Evolutionary conservation across 148 eudicot species (phyloP), one percentile per base, ranked within the genome.

Genomic region (Heliamphora exappendiculata): DNA sequence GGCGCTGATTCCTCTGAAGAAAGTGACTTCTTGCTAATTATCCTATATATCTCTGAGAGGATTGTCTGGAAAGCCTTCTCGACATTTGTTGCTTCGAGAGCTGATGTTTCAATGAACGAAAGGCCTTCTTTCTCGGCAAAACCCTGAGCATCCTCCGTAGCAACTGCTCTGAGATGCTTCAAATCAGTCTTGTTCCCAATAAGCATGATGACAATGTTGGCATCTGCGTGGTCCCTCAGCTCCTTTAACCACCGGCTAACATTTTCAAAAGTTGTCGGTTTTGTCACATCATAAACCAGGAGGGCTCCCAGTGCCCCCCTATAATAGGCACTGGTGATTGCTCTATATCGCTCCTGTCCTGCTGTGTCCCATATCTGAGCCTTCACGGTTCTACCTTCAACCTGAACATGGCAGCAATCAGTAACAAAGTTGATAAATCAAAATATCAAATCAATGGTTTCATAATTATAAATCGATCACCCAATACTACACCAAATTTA

Each of bases 291-390:
- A 49, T 82, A 87, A 0, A 87, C 87, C 71, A 87, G 63, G 33
- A 87, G 87, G 0, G 89, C 89, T 14, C 95, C 97, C 6, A 86
- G 89, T 2, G 97, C 94, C n/a, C 97, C 94, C 74, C 97, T 83
- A 74, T 91, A 91, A 67, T 91, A 89, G 14, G 97, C 97, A 58
- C 92, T 89, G 28, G 97, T 91, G 75, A 91, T 91, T 58, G 97
- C 97, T 76, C 97, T 81, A 77, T 90, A 91, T 78, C 93, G 80
- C 67, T 89, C 97, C 83, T 91, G 97, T 6, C 97, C 97, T 0
- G 89, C 89, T 7, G 87, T 87, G 82, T 87, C 89, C 89, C 89
- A 87, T 84, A 87, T 87, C 74, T 87, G 97, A 29, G 93, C 93
- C 79, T 89, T 91, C 71, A 89, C 90, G n/a, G 87, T 87, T 79